Evolutionary conservation across 495 filamentous ascomycete genomes (phyloP), one percentile per base, ranked within the genome.

Genomic region (Aspergillus nanangensis): DNA sequence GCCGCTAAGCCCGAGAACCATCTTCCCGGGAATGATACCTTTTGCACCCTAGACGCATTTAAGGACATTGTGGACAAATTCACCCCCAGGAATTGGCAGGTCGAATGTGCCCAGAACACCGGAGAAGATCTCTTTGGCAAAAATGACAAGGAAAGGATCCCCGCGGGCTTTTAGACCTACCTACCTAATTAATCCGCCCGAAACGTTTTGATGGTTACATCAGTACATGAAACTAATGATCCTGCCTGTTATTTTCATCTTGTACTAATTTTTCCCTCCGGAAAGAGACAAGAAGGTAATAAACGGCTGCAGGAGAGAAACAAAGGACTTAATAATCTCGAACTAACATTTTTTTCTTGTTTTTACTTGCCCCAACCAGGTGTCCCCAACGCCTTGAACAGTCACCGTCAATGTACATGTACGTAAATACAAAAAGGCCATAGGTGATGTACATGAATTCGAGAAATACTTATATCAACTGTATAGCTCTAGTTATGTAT

Each of bases 11-110:
- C 75, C 1, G 87, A 88, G 22, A 95, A 90, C 32, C 93, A 98
- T 66, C 74, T 95, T 4, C 79, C 90, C 21, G 90, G 90, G 3
- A 87, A 98, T 58, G 85, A 90, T 51, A 87, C 77, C 18, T 95
- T 98, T 61, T 97, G 93, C 69, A 98, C 93, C 1, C 58, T 98
- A 52, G 80, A 86, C 37, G 80, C 93, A 2, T 98, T 98, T 77
- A 97, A 96, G 63, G 70, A 76, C 39, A 88, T 96, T 51, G 86
- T 92, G 14, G 90, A 95, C 63, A 88, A 89, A 52, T 93, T 89
- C 58, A 92, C 87, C 4, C 93, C 93, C 0, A 63, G 70, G 38
- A 77, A 85, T 56, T 96, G 88, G 91, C 84, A 79, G 56, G 59
- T 74, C 38, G 82, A 87, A 37, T 98, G 93, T 62, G 60, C 71